Base-by-base conservation (phyloP, 2,329 filamentous ascomycete genomes). In the Annulohypoxylon truncatum region DNA sequence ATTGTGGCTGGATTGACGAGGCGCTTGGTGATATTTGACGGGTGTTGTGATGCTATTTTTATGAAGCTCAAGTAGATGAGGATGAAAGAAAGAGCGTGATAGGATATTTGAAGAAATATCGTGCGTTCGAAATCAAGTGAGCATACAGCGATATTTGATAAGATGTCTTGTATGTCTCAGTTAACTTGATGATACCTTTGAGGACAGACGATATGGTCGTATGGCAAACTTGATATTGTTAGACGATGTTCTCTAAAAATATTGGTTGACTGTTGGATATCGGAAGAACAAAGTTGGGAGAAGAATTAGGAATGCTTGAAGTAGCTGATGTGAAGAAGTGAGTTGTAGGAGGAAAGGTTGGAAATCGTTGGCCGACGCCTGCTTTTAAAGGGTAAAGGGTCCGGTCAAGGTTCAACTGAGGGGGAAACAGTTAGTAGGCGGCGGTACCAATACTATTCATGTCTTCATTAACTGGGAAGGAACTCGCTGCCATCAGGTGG, bases 1-100 rank as follows among this genome's bases (percentile, higher is more conserved):
- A 85, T 85, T 2, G 6, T 47, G 53, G n/a, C 15, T 54, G 1
- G 35, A 8, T 54, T 5, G 51, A 7, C 31, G 24, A 12, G 22
- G 18, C 4, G 24, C 35, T 54, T 22, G 24, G 35, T 18, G 35
- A 20, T 35, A 29, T 22, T 6, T 1, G 4, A 2, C 2, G 7
- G 47, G 7, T 18, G 28, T 5, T 50, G 24, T 12, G 38, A 3
- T 18, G 10, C 12, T 29, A 9, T 5, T 28, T 20, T 18, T 6
- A 7, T 31, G n/a, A 38, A 8, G 35, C 35, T 38, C n/a, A 18
- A 38, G 35, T 38, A 1, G 9, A n/a, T 15, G 4, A 8, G n/a
- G 2, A 4, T 5, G n/a, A 18, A 38, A n/a, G 6, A 3, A 8
- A 8, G 7, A 6, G 9, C n/a, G 15, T 15, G 35, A n/a, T 15